These are phyloP conservation scores for Ochetophila trinervis DNA, from an alignment of 306 rosid genomes.

Conservation along the genomic window DNA sequence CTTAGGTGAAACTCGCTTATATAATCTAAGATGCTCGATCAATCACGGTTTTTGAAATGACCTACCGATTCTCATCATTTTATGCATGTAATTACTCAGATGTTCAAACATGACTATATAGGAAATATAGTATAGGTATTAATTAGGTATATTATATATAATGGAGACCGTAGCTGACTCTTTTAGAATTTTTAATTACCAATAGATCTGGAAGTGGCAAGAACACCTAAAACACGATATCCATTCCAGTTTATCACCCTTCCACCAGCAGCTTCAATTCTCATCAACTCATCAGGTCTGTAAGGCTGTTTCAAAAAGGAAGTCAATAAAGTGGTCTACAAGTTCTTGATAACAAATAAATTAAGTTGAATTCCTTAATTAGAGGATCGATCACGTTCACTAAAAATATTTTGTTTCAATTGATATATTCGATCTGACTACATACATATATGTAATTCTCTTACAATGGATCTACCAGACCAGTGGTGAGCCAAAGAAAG, in stretches of 20 bases:
- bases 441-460: too few species aligned
- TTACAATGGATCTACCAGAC: too few species aligned
- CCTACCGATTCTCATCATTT: not conserved
- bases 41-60: not conserved
- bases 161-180: too few species aligned
- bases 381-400: too few species aligned
- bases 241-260: constrained; percentile 91
- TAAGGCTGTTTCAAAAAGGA: constrained; percentile 48
- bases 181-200: constrained; percentile 38
- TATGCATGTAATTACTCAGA: not conserved
- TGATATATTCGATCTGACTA: too few species aligned
- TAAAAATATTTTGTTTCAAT: too few species aligned
- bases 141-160: too few species aligned
- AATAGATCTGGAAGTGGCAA: constrained; percentile 87
- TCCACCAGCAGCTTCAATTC: constrained; percentile 97
- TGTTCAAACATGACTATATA: too few species aligned
- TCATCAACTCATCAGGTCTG: constrained; percentile 73
- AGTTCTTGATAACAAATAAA: not conserved
- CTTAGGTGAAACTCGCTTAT: too few species aligned
- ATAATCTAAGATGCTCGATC: too few species aligned
- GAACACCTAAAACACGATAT: constrained; percentile 85
- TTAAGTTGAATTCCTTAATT: not conserved
- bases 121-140: too few species aligned
- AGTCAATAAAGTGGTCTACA: not conserved
- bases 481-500: too few species aligned